Evolutionary conservation across 495 filamentous ascomycete genomes (phyloP).

Genomic region (Achaetomiella virescens): DNA sequence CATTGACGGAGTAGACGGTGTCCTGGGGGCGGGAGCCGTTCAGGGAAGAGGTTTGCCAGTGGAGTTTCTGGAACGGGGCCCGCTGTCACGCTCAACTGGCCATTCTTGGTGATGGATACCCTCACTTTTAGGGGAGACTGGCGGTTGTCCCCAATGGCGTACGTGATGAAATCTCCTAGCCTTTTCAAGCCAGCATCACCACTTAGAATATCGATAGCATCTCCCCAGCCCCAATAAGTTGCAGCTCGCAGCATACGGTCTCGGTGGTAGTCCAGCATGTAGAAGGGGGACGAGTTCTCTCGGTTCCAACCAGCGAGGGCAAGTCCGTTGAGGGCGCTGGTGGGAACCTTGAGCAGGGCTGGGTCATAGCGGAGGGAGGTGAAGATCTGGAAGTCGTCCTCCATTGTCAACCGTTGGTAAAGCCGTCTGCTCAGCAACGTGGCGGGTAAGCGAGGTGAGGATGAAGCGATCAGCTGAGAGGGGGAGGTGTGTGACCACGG

Average conservation of each 20-base stretch:
- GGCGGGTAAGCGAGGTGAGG: neutral
- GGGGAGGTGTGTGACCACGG: too few relatives aligned
- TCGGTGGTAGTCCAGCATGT: slow-evolving; percentile 76
- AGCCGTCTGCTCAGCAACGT: too few relatives aligned
- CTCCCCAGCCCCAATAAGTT: slow-evolving; percentile 57
- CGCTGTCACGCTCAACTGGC: slow-evolving; percentile 45
- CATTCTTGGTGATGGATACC: slow-evolving; percentile 46
- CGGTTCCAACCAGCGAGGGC: slow-evolving; percentile 36
- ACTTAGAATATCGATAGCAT: slow-evolving; percentile 35
- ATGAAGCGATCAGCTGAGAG: neutral
- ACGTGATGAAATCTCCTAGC: slow-evolving; percentile 23
- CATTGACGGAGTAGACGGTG: neutral
- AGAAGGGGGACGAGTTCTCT: slow-evolving; percentile 57
- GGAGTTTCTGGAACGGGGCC: slow-evolving; percentile 43
- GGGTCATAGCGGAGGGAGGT: slow-evolving; percentile 75
- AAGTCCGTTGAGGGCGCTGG: slow-evolving; percentile 30
- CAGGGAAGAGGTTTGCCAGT: slow-evolving; percentile 31
- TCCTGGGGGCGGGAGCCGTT: neutral
- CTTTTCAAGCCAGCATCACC: slow-evolving; percentile 39
- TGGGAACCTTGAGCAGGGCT: slow-evolving; percentile 40
- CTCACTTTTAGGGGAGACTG: slow-evolving; percentile 42
- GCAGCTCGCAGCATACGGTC: slow-evolving; percentile 74
- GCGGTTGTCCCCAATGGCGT: slow-evolving; percentile 15
- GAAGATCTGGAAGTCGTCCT: slow-evolving; percentile 53
- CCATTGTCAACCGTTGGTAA: neutral